Evolutionary conservation across 164 flowering plant genomes (phyloP).

Genomic region (Berberis vulgaris): DNA sequence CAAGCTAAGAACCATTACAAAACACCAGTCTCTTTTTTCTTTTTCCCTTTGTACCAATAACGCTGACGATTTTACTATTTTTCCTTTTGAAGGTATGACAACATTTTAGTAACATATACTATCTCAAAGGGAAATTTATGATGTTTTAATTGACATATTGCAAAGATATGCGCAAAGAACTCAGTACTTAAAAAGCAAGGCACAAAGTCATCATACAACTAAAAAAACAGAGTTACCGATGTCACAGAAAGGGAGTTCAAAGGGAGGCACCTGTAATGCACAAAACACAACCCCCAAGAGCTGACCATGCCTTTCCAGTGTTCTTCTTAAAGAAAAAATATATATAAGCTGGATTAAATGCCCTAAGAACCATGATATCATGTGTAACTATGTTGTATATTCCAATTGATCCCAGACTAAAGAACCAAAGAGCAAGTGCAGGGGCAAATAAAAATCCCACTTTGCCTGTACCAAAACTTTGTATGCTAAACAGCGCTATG

Average conservation of each 20-base stretch:
- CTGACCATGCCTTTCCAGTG: slow-evolving; percentile 72
- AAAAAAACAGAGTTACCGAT: too few relatives aligned
- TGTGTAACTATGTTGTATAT: slow-evolving; percentile 61
- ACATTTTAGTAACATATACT: too few relatives aligned
- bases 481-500: slow-evolving; percentile 76
- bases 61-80: too few relatives aligned
- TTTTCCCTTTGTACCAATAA: too few relatives aligned
- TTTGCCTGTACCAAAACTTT: slow-evolving; percentile 90
- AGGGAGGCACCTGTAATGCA: slow-evolving; percentile 77
- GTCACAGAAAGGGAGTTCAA: not conserved
- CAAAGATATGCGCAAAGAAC: too few relatives aligned
- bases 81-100: too few relatives aligned
- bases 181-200: too few relatives aligned
- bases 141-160: too few relatives aligned
- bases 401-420: slow-evolving; percentile 80
- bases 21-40: too few relatives aligned
- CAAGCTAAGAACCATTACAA: too few relatives aligned
- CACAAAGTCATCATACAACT: too few relatives aligned
- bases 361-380: slow-evolving; percentile 63
- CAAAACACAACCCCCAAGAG: slow-evolving; percentile 98
- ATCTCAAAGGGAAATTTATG: too few relatives aligned
- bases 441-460: slow-evolving; percentile 91
- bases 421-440: slow-evolving; percentile 83
- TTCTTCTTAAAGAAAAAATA: slow-evolving; percentile 84
- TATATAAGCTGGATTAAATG: slow-evolving; percentile 83